These are phyloP conservation scores for Parsonsia alboflavescens DNA, from an alignment of 257 asterid species.

Conservation along the genomic window DNA sequence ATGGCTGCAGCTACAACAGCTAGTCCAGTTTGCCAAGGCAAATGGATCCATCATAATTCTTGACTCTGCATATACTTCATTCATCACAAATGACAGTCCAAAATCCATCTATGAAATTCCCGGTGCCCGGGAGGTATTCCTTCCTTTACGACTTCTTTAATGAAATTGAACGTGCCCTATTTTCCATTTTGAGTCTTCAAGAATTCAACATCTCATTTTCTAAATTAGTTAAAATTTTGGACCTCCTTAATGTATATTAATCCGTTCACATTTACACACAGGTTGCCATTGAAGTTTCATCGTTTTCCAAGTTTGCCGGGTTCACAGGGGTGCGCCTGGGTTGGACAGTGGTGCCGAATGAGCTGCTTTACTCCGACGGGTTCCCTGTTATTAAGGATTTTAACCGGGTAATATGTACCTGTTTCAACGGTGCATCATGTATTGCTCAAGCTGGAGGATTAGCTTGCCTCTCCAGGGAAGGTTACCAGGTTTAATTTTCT, in stretches of 20 bases:
- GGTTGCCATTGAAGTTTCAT: constrained; percentile 6
- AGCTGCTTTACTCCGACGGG: constrained; percentile 57
- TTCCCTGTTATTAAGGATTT: constrained; percentile 67
- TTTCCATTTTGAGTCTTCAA: no score
- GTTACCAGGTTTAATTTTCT: constrained; percentile 41
- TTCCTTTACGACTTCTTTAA: no score
- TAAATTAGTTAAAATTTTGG: no score
- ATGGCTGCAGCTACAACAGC: constrained; percentile 48
- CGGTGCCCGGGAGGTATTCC: constrained; percentile 15
- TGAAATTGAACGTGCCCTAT: no score
- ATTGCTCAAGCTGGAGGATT: constrained; percentile 87
- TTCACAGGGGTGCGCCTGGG: constrained; percentile 1
- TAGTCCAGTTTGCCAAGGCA: constrained; percentile 52
- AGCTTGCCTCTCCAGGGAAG: constrained; percentile 60
- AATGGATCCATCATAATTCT: constrained; percentile 73
- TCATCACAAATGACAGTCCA: constrained; percentile 60
- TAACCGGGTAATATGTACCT: constrained; percentile 61
- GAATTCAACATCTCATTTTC: no score
- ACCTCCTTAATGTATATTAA: no score
- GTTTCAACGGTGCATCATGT: constrained; percentile 82
- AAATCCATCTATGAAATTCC: constrained; percentile 54
- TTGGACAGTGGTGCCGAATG: constrained; percentile 61
- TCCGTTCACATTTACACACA: no score
- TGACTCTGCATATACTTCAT: constrained; percentile 71
- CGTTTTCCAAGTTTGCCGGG: constrained; percentile 2